Evolutionary conservation across 2,329 filamentous ascomycete species (phyloP).

Genomic region (Gyromitra esculenta): DNA sequence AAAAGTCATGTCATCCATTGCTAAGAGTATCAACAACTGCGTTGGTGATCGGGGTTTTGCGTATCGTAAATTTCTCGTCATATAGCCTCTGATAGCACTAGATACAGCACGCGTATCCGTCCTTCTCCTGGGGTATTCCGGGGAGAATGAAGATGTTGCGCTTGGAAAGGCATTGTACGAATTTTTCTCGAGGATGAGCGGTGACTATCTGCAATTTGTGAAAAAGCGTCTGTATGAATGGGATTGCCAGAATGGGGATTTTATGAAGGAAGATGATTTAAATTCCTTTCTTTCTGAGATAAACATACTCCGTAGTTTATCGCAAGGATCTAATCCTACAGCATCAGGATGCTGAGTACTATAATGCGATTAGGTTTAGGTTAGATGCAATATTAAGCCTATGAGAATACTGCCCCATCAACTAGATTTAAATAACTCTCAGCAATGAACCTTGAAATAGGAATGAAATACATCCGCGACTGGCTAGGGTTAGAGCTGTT

Average conservation of each 20-base stretch:
- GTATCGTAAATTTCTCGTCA: too few relatives aligned
- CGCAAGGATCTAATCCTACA: not conserved
- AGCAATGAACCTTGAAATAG: too few relatives aligned
- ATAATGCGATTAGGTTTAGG: not conserved
- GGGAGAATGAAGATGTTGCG: not conserved
- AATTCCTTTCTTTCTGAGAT: not conserved
- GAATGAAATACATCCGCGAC: too few relatives aligned
- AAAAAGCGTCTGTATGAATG: conserved; percentile 15
- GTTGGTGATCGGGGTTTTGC: too few relatives aligned
- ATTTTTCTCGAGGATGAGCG: not conserved
- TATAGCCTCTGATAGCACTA: too few relatives aligned
- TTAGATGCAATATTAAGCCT: too few relatives aligned
- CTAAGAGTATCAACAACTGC: too few relatives aligned
- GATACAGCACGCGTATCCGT: too few relatives aligned
- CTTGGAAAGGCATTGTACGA: not conserved
- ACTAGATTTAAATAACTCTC: too few relatives aligned
- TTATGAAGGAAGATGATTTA: conserved; percentile 8
- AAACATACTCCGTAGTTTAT: not conserved
- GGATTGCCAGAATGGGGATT: not conserved
- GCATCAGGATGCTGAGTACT: not conserved
- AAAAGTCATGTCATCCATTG: too few relatives aligned
- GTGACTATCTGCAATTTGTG: conserved; percentile 6
- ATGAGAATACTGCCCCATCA: too few relatives aligned
- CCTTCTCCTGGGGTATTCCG: not conserved
- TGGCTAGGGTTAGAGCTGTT: too few relatives aligned